Base-by-base conservation (phyloP, 257 asterid species). In the Linderniella brevidens region DNA sequence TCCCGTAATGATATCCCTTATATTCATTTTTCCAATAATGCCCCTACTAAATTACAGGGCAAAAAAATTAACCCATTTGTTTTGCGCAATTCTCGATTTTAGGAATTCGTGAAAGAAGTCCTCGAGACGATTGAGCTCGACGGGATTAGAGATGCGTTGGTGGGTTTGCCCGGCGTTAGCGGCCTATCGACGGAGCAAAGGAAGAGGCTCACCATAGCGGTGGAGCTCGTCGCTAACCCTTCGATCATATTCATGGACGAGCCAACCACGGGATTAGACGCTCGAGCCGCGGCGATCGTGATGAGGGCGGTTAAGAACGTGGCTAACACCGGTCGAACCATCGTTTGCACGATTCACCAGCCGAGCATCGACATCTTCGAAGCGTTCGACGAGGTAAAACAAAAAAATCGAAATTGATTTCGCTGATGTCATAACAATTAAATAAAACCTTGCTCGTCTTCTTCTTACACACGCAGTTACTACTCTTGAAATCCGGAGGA, bases 201-300 rank as follows among this genome's bases (percentile, higher is more conserved):
- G 15, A 58, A 58, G 48, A 20, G 64, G 16, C 64, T 58, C 4
- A 58, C 64, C n/a, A 45, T 59, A 42, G 64, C 64, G 7, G 64
- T 59, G n/a, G 64, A 59, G 14, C 16, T 59, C 13, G 64, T 59
- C 16, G 64, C 64, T 4, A 59, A 59, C 43, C 64, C 64, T 11
- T 59, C 64, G 13, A 25, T 25, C 32, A 25, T 25, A 25, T 25
- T 25, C 43, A 39, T 39, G 43, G 43, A 39, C 15, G 43, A 39
- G 43, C 43, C 43, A 39, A 39, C 43, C 3, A 10, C 43, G 32
- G 32, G 32, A 25, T 25, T 25, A 25, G 32, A 25, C 32, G 32
- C 32, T 25, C 32, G 32, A 25, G 32, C 32, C 6, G 32, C 32
- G 6, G 58, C 58, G 10, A 52, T 59, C 46, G 64, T 59, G 7